Evolutionary conservation across 1,139 yeast genomes (phyloP).

Genomic region (Yamadazyma membranifaciens): DNA sequence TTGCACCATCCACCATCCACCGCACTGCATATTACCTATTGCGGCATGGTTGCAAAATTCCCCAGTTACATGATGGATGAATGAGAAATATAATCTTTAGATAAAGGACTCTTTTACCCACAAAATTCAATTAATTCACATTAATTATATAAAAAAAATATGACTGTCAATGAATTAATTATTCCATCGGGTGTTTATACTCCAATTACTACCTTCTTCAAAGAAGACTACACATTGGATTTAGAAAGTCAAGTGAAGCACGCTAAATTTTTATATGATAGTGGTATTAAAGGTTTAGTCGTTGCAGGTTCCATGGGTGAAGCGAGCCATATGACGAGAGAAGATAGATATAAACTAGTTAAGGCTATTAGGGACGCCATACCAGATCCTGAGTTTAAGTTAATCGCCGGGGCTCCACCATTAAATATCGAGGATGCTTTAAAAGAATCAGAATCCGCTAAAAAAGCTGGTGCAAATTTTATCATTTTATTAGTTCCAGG

Average conservation of each 20-base stretch:
- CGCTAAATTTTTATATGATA: slow-evolving; percentile 34
- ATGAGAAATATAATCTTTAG: too few relatives aligned
- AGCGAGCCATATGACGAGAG: slow-evolving; percentile 31
- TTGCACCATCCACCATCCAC: too few relatives aligned
- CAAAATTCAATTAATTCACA: too few relatives aligned
- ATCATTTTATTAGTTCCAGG: slow-evolving; percentile 32
- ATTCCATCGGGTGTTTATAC: slow-evolving; percentile 39
- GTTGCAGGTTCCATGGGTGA: slow-evolving; percentile 50
- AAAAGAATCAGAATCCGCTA: slow-evolving; percentile 26
- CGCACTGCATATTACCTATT: too few relatives aligned
- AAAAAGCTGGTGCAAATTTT: slow-evolving; percentile 35
- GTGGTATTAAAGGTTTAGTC: slow-evolving; percentile 47
- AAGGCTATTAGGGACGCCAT: slow-evolving; percentile 21
- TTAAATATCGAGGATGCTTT: slow-evolving; percentile 27
- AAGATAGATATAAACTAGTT: slow-evolving; percentile 30
- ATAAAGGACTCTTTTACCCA: not conserved
- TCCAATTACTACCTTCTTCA: slow-evolving; percentile 52
- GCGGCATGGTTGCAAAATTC: too few relatives aligned
- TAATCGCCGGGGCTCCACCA: slow-evolving; percentile 39
- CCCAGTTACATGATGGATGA: too few relatives aligned
- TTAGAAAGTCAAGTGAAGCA: slow-evolving; percentile 41
- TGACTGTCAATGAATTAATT: slow-evolving; percentile 13
- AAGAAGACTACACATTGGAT: slow-evolving; percentile 37
- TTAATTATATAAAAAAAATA: slow-evolving; percentile 1
- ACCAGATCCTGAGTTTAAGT: slow-evolving; percentile 26